These are phyloP conservation scores for Chernovozyma sophiae-reginae DNA, from an alignment of 1,139 yeast species.

Conservation along the genomic window DNA sequence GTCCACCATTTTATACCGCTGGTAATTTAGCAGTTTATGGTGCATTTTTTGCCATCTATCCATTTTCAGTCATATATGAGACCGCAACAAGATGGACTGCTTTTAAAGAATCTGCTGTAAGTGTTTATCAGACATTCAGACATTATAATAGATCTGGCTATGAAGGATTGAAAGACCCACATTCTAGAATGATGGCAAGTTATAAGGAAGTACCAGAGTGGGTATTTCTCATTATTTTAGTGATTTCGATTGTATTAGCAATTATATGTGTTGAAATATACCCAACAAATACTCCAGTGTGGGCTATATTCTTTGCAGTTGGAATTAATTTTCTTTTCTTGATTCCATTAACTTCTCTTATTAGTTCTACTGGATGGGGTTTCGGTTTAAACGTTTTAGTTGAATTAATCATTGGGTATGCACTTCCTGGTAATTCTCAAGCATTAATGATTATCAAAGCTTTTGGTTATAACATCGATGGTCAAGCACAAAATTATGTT, in stretches of 20 bases:
- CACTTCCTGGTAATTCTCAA: constrained; percentile 53
- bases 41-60: constrained; percentile 47
- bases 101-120: constrained; percentile 20
- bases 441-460: constrained; percentile 56
- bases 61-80: constrained; percentile 43
- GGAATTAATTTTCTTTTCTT: constrained; percentile 47
- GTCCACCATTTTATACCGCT: constrained; percentile 31
- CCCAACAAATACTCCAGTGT: constrained; percentile 42
- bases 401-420: constrained; percentile 54
- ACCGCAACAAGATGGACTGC: constrained; percentile 24
- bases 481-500: constrained; percentile 50
- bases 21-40: constrained; percentile 41
- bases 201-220: constrained; percentile 57
- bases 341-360: constrained; percentile 42
- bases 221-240: constrained; percentile 44
- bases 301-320: constrained; percentile 49
- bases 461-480: constrained; percentile 50
- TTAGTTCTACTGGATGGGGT: constrained; percentile 44
- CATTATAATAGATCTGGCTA: constrained; percentile 20
- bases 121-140: constrained; percentile 21
- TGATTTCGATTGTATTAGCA: constrained; percentile 41
- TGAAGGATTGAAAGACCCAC: constrained; percentile 40
- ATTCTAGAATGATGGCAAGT: constrained; percentile 46
- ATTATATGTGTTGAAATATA: constrained; percentile 39
- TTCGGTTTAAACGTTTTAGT: constrained; percentile 51